Evolutionary conservation across 805 yeast genomes (phyloP), one percentile per base, ranked within the genome.

Genomic region (Saccharomycopsis olivae): DNA sequence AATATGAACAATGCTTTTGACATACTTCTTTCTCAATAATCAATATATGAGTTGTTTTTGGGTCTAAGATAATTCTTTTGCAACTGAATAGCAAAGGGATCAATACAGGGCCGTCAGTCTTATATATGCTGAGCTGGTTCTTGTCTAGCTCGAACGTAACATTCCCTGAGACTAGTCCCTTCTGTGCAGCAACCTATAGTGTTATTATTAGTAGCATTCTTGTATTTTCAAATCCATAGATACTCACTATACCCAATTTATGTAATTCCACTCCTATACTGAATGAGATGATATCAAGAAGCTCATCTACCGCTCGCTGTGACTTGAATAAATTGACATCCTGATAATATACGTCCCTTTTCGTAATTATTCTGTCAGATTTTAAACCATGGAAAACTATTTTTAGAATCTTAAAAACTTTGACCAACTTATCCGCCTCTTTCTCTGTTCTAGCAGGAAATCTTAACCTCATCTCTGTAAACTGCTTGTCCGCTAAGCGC

Each of bases 281-380:
- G 1, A 47, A 44, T 3, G 64, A 54, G 2, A 79, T 41, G 2
- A 52, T 42, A 3, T 59, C 61, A 1, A 79, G 44, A 30, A 68
- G 54, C 0, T 47, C 39, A 33, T 69, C 68, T 1, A 73, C 71
- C 6, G 48, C 52, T 50, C 80, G 87, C 1, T 47, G 49, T 10
- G 56, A 51, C 4, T 47, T 41, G 51, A 70, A 80, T 3, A 78
- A 50, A 11, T 62, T 61, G 0, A 75, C 82, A 51, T 80, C 80
- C 27, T 67, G 65, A 51, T 81, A 81, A 53, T 62, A 81, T 2
- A 80, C 49, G 49, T 78, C 86, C 49, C 89, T 60, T 40, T 66
- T 60, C 0, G 81, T 56, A 8, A 50, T 49, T 1, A 42, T 35
- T 15, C 38, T 32, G 4, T 33, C 23, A 11, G 35, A 47, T 9